Conservation (phyloP, 2,329 filamentous ascomycete species). For the Fragosphaeria purpurea region DNA sequence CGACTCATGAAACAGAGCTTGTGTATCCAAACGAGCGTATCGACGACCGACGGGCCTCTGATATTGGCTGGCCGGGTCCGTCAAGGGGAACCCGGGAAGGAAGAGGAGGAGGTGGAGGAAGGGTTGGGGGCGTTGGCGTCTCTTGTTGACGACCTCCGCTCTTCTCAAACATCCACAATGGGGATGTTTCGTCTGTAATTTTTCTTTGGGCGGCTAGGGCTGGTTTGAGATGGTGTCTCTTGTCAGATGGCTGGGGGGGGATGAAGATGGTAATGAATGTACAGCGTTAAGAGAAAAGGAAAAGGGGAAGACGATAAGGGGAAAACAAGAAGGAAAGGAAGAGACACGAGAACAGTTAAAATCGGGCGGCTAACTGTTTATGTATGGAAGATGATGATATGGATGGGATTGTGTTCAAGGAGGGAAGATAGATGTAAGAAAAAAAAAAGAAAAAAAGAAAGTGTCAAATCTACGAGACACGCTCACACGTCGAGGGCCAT, state of each 20-base stretch:
- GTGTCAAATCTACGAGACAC: not conserved
- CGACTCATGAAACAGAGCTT: slow-evolving; percentile 40
- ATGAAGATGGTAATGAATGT: not conserved
- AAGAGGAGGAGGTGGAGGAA: not conserved
- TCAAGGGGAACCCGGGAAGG: not conserved
- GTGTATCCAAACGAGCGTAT: slow-evolving; percentile 39
- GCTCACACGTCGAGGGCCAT: too few relatives aligned
- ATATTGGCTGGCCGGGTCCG: slow-evolving; percentile 36
- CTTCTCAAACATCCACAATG: not conserved
- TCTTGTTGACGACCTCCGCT: too few relatives aligned
- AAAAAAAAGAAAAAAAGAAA: not conserved
- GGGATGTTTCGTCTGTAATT: not conserved
- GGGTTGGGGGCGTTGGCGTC: not conserved
- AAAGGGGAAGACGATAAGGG: not conserved
- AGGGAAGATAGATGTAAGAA: not conserved
- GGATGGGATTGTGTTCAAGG: not conserved
- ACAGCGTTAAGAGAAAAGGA: not conserved
- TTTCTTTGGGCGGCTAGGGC: slow-evolving; percentile 5
- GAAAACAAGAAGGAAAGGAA: not conserved
- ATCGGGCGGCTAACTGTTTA: slow-evolving; percentile 5
- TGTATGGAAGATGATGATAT: not conserved
- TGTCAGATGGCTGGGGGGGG: not conserved
- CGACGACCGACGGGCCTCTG: slow-evolving; percentile 29
- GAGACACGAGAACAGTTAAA: not conserved
- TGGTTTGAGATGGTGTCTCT: not conserved